phyloP scores from a whole-genome alignment of 1,139 yeast species.

The Lodderomyces pseudojiufengensis region DNA sequence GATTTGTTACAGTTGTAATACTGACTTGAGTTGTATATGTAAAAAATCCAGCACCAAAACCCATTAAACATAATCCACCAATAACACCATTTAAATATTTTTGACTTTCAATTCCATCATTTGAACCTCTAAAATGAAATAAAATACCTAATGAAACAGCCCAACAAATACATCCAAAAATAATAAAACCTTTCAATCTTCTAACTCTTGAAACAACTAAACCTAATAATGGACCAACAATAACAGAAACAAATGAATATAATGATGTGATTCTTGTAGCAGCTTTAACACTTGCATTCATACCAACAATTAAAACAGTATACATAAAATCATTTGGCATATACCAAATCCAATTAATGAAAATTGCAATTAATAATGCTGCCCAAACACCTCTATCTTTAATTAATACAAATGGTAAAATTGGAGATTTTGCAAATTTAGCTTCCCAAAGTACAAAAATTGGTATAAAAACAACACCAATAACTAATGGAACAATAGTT shows the following conservation, averaged over 20 bases:
- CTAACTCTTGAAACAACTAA: conserved; percentile 47
- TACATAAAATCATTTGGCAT: conserved; percentile 69
- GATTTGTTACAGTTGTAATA: conserved; percentile 58
- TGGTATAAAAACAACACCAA: conserved; percentile 59
- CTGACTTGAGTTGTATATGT: conserved; percentile 66
- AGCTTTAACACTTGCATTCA: conserved; percentile 52
- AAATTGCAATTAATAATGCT: conserved; percentile 49
- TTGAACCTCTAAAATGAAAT: conserved; percentile 29
- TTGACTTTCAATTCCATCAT: conserved; percentile 21
- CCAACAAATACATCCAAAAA: conserved; percentile 51
- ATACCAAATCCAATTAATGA: conserved; percentile 57
- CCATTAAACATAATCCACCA: conserved; percentile 63
- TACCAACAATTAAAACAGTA: conserved; percentile 60
- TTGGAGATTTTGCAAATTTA: conserved; percentile 49
- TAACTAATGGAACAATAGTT: conserved; percentile 60
- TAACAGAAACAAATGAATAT: conserved; percentile 61
- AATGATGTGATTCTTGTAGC: conserved; percentile 65
- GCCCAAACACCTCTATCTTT: conserved; percentile 60
- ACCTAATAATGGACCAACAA: conserved; percentile 60
- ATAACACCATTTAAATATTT: conserved; percentile 50
- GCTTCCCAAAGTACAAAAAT: conserved; percentile 54
- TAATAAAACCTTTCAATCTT: conserved; percentile 57
- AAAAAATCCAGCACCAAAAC: conserved; percentile 71
- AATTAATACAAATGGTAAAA: conserved; percentile 53
- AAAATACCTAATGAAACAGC: conserved; percentile 31